phyloP scores from a whole-genome alignment of 176 grass and related monocot genomes.

The Poa annua region DNA sequence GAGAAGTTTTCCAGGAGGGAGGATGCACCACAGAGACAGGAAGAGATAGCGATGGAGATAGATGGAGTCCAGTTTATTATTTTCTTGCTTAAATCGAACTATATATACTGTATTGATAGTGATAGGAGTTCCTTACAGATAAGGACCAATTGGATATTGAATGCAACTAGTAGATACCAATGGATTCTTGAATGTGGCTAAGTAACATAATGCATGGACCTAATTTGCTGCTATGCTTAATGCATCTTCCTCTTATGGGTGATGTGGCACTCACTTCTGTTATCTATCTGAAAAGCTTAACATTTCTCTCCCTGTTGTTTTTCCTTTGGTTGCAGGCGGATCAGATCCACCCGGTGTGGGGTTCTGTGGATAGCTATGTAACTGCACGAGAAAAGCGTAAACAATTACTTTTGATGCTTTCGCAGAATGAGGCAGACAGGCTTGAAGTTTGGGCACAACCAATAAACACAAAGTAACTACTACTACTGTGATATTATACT shows the following conservation, averaged over 20 bases:
- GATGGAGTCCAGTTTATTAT: conserved; percentile 22
- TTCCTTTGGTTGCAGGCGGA: conserved; percentile 61
- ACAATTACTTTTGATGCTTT: conserved; percentile 87
- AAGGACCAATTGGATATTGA: conserved; percentile 5
- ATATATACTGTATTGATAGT: conserved; percentile 19
- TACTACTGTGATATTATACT: conserved; percentile 17
- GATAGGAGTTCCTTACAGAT: conserved; percentile 22
- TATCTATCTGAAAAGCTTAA: conserved; percentile 25
- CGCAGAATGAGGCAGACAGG: conserved; percentile 93
- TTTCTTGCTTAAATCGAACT: conserved; percentile 28
- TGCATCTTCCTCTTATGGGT: neutral
- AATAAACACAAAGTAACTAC: conserved; percentile 85
- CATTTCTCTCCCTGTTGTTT: conserved; percentile 11
- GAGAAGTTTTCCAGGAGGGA: conserved; percentile 1
- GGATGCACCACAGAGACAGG: neutral
- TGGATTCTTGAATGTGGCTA: conserved; percentile 24
- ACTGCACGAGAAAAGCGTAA: conserved; percentile 79
- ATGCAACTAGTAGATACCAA: conserved; percentile 11
- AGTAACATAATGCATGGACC: conserved; percentile 16
- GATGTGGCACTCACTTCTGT: neutral
- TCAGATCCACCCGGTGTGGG: conserved; percentile 90
- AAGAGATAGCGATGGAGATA: conserved; percentile 11
- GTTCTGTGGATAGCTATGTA: conserved; percentile 76
- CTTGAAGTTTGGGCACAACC: conserved; percentile 99
- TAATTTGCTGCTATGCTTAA: neutral